phyloP scores from a whole-genome alignment of 192 early-diverging fungal species.

The Neocallimastix lanati region DNA sequence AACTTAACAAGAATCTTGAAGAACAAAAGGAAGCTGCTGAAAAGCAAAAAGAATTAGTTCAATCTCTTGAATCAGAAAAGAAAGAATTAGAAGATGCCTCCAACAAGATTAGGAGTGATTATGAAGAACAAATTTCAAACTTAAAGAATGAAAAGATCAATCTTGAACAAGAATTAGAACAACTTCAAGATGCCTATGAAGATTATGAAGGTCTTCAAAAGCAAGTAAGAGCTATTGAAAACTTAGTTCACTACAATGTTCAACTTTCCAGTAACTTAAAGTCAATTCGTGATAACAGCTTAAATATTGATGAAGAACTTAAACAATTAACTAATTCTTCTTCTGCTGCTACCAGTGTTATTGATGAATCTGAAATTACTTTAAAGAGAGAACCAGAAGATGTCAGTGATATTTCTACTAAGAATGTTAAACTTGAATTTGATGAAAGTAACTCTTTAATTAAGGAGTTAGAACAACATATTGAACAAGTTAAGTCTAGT shows the following conservation, averaged over 20 bases:
- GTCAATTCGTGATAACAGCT: not conserved
- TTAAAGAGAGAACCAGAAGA: not conserved
- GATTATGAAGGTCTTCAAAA: not conserved
- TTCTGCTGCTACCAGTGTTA: not conserved
- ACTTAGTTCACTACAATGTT: not conserved
- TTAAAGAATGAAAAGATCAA: not conserved
- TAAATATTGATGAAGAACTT: not conserved
- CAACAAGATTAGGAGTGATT: not conserved
- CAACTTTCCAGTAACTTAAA: not conserved
- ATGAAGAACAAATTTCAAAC: not conserved
- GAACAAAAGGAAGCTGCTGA: not conserved
- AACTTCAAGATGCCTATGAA: not conserved
- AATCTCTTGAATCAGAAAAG: not conserved
- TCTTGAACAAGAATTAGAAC: not conserved
- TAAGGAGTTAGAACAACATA: not conserved
- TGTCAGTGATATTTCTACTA: not conserved
- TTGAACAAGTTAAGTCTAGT: not conserved
- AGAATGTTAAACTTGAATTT: not conserved
- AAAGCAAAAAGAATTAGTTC: not conserved
- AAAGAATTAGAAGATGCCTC: not conserved
- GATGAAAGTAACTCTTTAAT: not conserved
- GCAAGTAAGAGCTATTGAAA: not conserved
- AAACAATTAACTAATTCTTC: not conserved
- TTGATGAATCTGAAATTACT: not conserved
- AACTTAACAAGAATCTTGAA: not conserved